phyloP scores from a whole-genome alignment of 2,329 filamentous ascomycete species.

The Penicillium vulpinum region DNA sequence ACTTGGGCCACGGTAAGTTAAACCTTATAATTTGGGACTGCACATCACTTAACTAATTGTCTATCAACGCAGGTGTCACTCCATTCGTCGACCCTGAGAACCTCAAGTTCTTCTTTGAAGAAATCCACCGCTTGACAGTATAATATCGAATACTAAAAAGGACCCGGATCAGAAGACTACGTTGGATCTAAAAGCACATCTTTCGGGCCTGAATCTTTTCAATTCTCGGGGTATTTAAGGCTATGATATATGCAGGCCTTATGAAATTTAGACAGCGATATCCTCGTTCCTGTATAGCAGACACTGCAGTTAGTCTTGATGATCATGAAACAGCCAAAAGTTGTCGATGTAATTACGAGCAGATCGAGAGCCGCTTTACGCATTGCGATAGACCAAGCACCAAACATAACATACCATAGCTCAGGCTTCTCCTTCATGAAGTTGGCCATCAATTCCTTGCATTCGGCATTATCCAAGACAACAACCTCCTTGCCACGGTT shows the following conservation, averaged over 20 bases:
- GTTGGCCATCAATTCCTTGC: slow-evolving; percentile 66
- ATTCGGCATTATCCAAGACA: slow-evolving; percentile 66
- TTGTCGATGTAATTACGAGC: neutral
- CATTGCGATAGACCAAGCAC: slow-evolving; percentile 5
- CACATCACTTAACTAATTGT: slow-evolving; percentile 20
- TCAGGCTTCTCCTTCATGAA: slow-evolving; percentile 73
- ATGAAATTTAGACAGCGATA: slow-evolving; percentile 51
- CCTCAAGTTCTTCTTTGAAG: slow-evolving; percentile 89
- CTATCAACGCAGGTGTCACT: slow-evolving; percentile 68
- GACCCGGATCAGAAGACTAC: slow-evolving; percentile 10
- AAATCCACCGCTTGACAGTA: slow-evolving; percentile 68
- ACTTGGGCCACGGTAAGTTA: slow-evolving; percentile 83
- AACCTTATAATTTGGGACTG: slow-evolving; percentile 2
- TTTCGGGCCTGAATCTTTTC: slow-evolving; percentile 6
- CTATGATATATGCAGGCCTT: slow-evolving; percentile 13
- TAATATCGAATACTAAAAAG: too few relatives aligned
- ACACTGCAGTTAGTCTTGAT: slow-evolving; percentile 15
- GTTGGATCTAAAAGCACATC: slow-evolving; percentile 7
- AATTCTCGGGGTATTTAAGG: slow-evolving; percentile 4
- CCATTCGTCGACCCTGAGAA: slow-evolving; percentile 93
- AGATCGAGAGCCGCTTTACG: neutral
- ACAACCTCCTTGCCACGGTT: slow-evolving; percentile 70
- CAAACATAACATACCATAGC: slow-evolving; percentile 59
- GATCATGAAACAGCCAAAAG: slow-evolving; percentile 6
- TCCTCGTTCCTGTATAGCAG: slow-evolving; percentile 56